Evolutionary conservation across 805 yeast genomes (phyloP).

Genomic region (Nakazawaea anatomiae): DNA sequence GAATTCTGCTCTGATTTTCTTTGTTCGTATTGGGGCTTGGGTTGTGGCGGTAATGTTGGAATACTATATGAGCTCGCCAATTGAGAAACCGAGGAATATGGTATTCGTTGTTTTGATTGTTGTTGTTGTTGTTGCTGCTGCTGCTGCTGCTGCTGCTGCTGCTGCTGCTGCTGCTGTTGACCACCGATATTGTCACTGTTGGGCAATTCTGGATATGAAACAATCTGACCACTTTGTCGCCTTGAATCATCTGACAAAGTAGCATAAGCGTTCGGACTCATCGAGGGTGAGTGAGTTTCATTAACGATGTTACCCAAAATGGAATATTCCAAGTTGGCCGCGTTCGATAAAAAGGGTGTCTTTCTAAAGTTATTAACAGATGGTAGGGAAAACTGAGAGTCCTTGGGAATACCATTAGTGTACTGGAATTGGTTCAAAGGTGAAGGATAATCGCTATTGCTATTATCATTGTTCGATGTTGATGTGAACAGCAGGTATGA

Average conservation of each 20-base stretch:
- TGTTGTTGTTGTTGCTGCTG: too few relatives aligned
- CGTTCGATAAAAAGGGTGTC: conserved; percentile 54
- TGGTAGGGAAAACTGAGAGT: not conserved
- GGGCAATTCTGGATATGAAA: not conserved
- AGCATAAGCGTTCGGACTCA: conserved; percentile 29
- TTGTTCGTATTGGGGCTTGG: conserved; percentile 7
- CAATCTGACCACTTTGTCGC: not conserved
- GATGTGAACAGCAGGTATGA: too few relatives aligned
- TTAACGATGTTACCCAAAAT: conserved; percentile 61
- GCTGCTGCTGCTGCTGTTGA: conserved; percentile 3
- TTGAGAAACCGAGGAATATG: too few relatives aligned
- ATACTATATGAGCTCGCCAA: not conserved
- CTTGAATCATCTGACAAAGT: conserved; percentile 14
- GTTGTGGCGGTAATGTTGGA: conserved; percentile 5
- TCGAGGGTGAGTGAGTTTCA: conserved; percentile 27
- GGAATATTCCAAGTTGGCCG: conserved; percentile 70
- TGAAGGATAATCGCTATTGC: not conserved
- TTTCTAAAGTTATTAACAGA: conserved; percentile 9
- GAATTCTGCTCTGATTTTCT: not conserved
- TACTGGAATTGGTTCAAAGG: conserved; percentile 7
- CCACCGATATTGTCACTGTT: not conserved
- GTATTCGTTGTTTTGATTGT: too few relatives aligned
- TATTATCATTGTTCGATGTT: not conserved
- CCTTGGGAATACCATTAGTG: not conserved
- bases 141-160: not conserved